Conservation (phyloP, 768 basidiomycete species). For the Mycena amicta region DNA sequence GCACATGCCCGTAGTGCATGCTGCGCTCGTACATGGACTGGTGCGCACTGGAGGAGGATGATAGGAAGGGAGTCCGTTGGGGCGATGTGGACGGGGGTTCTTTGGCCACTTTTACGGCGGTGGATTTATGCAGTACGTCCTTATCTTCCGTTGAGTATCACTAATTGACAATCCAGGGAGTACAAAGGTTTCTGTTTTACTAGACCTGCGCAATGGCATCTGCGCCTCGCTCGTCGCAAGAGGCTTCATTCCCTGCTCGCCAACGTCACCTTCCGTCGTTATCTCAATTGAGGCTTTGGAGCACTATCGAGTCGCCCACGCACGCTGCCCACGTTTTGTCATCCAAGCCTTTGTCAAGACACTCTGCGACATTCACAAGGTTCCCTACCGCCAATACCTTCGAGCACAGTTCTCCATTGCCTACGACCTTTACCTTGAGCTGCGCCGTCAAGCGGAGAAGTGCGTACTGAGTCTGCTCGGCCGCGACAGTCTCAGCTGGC, state of each 20-base stretch:
- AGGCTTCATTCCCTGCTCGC: constrained; percentile 15
- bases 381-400: constrained; percentile 11
- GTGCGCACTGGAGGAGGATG: neutral
- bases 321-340: constrained; percentile 15
- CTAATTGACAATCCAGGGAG: neutral
- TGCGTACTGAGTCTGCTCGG: constrained; percentile 17
- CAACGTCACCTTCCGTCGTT: constrained; percentile 5
- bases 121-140: neutral
- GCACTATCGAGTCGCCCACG: constrained; percentile 6
- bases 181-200: neutral
- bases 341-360: constrained; percentile 19
- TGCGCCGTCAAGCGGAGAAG: constrained; percentile 9
- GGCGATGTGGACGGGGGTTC: neutral
- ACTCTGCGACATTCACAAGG: constrained; percentile 20
- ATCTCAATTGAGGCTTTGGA: constrained; percentile 12
- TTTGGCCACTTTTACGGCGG: neutral
- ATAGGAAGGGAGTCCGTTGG: neutral
- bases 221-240: constrained; percentile 1
- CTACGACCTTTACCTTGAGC: constrained; percentile 24
- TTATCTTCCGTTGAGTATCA: neutral
- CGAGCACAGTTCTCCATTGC: constrained; percentile 19
- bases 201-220: neutral
- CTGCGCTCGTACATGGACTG: neutral
- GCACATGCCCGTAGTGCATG: neutral
- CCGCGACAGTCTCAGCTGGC: constrained; percentile 23